Evolutionary conservation across 2,329 filamentous ascomycete species (phyloP), one percentile per base, ranked within the genome.

Genomic region (Colletotrichum musae): DNA sequence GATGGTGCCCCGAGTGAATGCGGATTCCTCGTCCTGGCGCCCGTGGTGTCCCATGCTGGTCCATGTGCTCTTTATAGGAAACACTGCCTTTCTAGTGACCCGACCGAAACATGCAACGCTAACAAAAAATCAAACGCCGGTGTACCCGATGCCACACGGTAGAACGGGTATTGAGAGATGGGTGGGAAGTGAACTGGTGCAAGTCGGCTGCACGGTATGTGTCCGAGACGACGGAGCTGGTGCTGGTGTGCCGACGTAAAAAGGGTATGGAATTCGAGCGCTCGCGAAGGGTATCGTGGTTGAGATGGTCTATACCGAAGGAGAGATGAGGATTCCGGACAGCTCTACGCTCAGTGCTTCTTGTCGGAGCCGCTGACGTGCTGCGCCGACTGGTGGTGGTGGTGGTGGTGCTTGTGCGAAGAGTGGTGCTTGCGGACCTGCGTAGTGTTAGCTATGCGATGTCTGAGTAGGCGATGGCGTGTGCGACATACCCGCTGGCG

Each of bases 401-500:
- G 67, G 15, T 63, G 60, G 9, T 69, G 61, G 39, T 70, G 68
- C 45, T 70, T 61, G 47, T 68, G 68, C 16, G 68, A 70, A 16
- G 68, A 70, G 58, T 70, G 60, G 24, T 71, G 66, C 43, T 71
- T 71, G 61, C 70, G 70, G 36, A 71, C 66, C 70, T 71, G 41
- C 4, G n/a, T 10, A 24, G 13, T 39, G 70, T 71, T 62, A 71
- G 51, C n/a, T n/a, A 21, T 10, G 43, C 5, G 12, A 18, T 32
- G 12, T 13, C 36, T 21, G 12, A 18, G 21, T 10, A 7, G 21
- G 43, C 24, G 16, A 13, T 4, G 36, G 43, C 4, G 28, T 15
- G 24, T 18, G 41, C 6, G 50, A 45, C 80, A 74, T 70, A 80
- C 79, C 64, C 80, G 77, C 73, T 80, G 78, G 24, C 80, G 78